phyloP scores from a whole-genome alignment of 345 rosid genomes.

The Noccaea bulbosa region DNA sequence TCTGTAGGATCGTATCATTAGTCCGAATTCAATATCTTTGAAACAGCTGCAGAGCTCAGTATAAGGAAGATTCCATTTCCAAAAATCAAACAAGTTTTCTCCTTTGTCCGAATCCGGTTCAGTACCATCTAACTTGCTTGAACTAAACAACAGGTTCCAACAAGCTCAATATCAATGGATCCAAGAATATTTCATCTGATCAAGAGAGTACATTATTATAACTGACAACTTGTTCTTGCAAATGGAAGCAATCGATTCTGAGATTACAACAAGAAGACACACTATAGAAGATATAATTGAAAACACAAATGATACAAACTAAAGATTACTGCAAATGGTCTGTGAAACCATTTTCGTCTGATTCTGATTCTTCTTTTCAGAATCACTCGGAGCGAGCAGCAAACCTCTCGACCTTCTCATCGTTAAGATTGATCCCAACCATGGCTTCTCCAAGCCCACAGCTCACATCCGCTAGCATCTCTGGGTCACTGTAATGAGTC shows the following conservation, averaged over 20 bases:
- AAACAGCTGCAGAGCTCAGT: constrained; percentile 20
- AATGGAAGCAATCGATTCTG: constrained; percentile 15
- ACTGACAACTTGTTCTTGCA: constrained; percentile 45
- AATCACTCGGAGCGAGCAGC: constrained; percentile 64
- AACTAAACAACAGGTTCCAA: background rate
- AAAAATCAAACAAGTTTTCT: constrained; percentile 21
- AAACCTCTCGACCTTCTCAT: constrained; percentile 72
- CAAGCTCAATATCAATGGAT: constrained; percentile 25
- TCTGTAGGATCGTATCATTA: constrained; percentile 91
- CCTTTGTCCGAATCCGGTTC: background rate
- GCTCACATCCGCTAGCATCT: constrained; percentile 71
- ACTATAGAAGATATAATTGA: constrained; percentile 23
- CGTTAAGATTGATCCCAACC: constrained; percentile 74
- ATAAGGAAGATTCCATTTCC: constrained; percentile 3
- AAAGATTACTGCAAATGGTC: constrained; percentile 18
- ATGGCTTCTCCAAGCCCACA: constrained; percentile 79
- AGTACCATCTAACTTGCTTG: background rate
- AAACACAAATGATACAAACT: constrained; percentile 40
- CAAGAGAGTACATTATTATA: constrained; percentile 36
- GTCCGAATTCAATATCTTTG: constrained; percentile 50
- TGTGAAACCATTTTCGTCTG: constrained; percentile 35
- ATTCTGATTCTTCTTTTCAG: background rate
- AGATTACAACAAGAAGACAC: constrained; percentile 36
- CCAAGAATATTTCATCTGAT: background rate
- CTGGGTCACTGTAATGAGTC: constrained; percentile 74